Conservation (phyloP, 2,329 filamentous ascomycete species). For the Colletotrichum orchidophilum region DNA sequence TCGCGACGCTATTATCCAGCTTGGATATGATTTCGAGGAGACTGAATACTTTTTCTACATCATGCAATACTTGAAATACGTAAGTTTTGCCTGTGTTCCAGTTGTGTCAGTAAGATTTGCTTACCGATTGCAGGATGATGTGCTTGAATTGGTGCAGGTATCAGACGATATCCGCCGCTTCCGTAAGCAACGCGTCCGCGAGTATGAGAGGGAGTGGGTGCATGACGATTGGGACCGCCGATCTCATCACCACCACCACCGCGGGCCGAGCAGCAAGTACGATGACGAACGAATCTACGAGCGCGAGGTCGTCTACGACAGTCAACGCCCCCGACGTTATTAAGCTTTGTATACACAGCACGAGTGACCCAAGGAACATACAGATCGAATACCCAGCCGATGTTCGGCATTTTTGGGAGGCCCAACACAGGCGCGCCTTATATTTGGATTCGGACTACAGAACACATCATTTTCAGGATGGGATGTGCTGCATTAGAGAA, state of each 20-base stretch:
- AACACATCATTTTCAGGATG: constrained; percentile 8
- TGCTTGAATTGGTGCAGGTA: constrained; percentile 82
- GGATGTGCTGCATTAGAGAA: constrained; percentile 25
- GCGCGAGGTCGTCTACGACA: constrained; percentile 74
- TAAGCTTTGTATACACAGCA: constrained; percentile 13
- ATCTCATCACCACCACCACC: constrained; percentile 44
- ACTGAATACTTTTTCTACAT: constrained; percentile 91
- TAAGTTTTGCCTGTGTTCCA: constrained; percentile 60
- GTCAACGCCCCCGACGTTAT: constrained; percentile 33
- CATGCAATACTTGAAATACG: constrained; percentile 88
- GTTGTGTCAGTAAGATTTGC: constrained; percentile 22
- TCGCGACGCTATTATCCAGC: constrained; percentile 84
- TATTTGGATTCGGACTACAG: constrained; percentile 25
- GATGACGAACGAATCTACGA: constrained; percentile 75
- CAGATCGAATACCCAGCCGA: constrained; percentile 1
- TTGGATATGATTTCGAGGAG: constrained; percentile 91
- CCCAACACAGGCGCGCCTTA: not conserved
- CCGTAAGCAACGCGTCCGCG: constrained; percentile 61
- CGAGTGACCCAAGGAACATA: not conserved
- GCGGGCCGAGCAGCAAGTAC: constrained; percentile 45
- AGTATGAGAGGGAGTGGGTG: constrained; percentile 67
- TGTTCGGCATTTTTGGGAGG: not conserved
- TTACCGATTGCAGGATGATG: constrained; percentile 75
- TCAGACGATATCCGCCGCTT: constrained; percentile 82
- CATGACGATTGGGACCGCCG: constrained; percentile 60